Conservation (phyloP, 495 filamentous ascomycete species). For the Tuber borchii region DNA sequence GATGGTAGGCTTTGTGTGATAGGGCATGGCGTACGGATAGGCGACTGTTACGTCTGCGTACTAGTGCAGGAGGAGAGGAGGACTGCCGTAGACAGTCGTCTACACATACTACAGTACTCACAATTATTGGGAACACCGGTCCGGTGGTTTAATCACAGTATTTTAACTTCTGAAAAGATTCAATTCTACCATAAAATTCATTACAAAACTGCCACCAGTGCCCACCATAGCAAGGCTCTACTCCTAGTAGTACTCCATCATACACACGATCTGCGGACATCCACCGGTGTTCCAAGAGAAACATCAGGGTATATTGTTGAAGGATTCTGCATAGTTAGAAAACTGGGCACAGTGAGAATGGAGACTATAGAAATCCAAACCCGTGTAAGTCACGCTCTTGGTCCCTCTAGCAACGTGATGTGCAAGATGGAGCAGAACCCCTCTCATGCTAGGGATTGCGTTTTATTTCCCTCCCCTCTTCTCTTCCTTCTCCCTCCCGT, state of each 20-base stretch:
- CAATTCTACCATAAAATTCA: not conserved
- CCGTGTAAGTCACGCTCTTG: too few relatives aligned
- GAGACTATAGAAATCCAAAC: too few relatives aligned
- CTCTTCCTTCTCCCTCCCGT: not conserved
- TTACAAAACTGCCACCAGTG: not conserved
- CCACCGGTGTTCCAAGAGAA: too few relatives aligned
- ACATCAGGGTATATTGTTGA: too few relatives aligned
- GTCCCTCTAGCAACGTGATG: too few relatives aligned
- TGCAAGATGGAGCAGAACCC: too few relatives aligned
- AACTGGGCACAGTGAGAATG: too few relatives aligned
- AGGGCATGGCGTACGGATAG: not conserved
- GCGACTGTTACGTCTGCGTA: not conserved
- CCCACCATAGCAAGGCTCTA: not conserved
- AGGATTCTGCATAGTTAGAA: too few relatives aligned
- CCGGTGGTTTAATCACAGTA: not conserved
- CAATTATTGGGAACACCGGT: not conserved
- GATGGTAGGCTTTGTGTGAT: not conserved
- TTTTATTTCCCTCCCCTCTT: not conserved
- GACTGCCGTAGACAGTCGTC: not conserved
- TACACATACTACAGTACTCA: not conserved
- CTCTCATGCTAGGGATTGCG: not conserved
- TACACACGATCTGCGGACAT: too few relatives aligned
- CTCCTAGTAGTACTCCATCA: too few relatives aligned
- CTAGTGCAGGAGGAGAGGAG: not conserved
- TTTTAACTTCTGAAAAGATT: not conserved